Evolutionary conservation across 2,329 filamentous ascomycete species (phyloP).

Genomic region (Cryphonectria japonica): DNA sequence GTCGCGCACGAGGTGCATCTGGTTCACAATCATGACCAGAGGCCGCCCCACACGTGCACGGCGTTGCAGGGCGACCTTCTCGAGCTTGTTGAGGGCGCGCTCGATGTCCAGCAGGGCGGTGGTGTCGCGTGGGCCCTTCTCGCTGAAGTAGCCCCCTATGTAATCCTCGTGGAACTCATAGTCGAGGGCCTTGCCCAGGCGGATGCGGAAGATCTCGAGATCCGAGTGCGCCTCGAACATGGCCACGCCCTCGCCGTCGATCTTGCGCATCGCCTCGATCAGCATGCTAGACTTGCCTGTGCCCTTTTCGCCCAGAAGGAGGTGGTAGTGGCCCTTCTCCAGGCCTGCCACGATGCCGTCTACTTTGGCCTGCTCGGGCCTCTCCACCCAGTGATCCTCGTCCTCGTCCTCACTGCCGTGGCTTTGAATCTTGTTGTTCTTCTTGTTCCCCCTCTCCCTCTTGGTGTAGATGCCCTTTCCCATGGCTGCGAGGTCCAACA

Average conservation of each 20-base stretch:
- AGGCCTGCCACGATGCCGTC: constrained; percentile 80
- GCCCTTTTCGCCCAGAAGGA: constrained; percentile 93
- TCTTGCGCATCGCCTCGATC: constrained; percentile 90
- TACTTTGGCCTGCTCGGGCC: constrained; percentile 80
- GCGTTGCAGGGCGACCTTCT: constrained; percentile 85
- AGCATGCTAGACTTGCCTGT: constrained; percentile 97
- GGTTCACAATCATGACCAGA: constrained; percentile 92
- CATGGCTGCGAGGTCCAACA: constrained; percentile 76
- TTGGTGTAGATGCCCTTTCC: constrained; percentile 58
- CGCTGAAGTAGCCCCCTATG: constrained; percentile 94
- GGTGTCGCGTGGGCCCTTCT: constrained; percentile 87
- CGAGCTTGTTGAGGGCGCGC: constrained; percentile 93
- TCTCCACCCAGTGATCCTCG: constrained; percentile 75
- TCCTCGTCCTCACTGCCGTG: constrained; percentile 37
- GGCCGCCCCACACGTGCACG: constrained; percentile 67
- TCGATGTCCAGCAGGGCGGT: constrained; percentile 94
- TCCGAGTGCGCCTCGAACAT: constrained; percentile 98
- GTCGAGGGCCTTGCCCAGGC: constrained; percentile 90
- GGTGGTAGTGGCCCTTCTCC: constrained; percentile 80
- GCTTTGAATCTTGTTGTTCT: background rate
- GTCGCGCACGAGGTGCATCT: constrained; percentile 87
- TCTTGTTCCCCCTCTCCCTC: constrained; percentile 33
- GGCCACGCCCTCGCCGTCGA: constrained; percentile 83
- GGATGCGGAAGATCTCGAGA: constrained; percentile 90
- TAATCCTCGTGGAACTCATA: constrained; percentile 99